Base-by-base conservation (phyloP, 495 filamentous ascomycete genomes). In the Penicillium dipodomyicola region DNA sequence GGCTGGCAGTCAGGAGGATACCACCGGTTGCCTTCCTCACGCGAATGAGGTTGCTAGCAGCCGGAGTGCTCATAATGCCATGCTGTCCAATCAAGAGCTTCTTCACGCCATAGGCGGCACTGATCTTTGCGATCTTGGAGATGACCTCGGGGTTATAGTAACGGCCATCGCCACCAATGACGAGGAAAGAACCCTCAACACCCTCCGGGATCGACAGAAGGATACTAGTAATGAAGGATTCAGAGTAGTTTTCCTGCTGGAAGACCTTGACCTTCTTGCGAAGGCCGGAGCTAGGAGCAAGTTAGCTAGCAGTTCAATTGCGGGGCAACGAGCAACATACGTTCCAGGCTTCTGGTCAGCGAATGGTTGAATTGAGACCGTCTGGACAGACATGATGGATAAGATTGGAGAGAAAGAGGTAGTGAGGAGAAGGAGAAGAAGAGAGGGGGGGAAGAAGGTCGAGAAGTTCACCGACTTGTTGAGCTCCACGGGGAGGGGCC, bases 201-300 rank as follows among this genome's bases (percentile, higher is more conserved):
- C 94, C 95, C 74, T 98, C 94, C 40, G 94, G 94, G 66, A 98
- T 98, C 49, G 95, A 94, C 58, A 94, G 85, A 65, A 98, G 82
- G 69, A 96, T 92, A 73, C 89, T 91, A 49, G 94, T 84, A 61
- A 98, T 80, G 72, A 98, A 98, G 52, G 93, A 85, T 72, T 98
- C 95, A 76, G 89, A 90, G 80, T 98, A 98, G 71, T 98, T 82
- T 48, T 86, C 82, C 75, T 97, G 81, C 72, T 98, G 91, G 82
- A 98, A 98, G 70, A 96, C 88, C 69, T 87, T 90, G 75, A 97
- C 95, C 83, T 97, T 98, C 79, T 98, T 98, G 59, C 94, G 90
- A 65, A 98, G 88, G 66, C 94, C 94, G 59, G 94, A 98, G 64
- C 94, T 97, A 65, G 56, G 60, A 43, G 43, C 43, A 49, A 35